Evolutionary conservation across 345 rosid genomes (phyloP).

Genomic region (Cardiospermum halicacabum): DNA sequence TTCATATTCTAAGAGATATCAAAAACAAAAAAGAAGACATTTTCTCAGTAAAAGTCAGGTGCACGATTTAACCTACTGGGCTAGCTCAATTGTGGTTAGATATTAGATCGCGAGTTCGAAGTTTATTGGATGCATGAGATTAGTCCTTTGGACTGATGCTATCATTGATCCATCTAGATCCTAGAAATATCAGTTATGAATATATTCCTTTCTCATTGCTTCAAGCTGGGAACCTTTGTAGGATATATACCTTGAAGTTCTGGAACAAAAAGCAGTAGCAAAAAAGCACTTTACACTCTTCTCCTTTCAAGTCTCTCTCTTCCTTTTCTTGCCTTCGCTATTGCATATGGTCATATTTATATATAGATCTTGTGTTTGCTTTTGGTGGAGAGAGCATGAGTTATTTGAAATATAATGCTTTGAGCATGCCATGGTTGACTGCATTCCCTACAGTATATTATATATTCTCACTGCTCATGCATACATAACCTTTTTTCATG

Average conservation of each 20-base stretch:
- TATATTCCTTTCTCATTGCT: not conserved
- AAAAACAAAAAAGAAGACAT: not conserved
- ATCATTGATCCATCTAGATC: no score
- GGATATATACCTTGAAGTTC: not conserved
- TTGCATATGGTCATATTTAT: not conserved
- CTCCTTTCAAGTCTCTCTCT: not conserved
- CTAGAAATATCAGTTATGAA: no score
- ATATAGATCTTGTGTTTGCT: conserved; percentile 9
- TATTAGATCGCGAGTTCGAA: no score
- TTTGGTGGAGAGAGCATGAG: not conserved
- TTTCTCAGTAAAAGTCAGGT: not conserved
- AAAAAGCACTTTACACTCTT: not conserved
- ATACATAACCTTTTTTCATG: no score
- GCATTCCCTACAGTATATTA: not conserved
- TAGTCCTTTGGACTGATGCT: no score
- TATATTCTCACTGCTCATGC: not conserved
- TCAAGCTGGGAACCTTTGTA: not conserved
- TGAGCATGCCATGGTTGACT: conserved; percentile 6
- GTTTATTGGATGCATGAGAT: no score
- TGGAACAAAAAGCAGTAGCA: not conserved
- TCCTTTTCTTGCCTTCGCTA: not conserved
- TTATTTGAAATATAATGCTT: not conserved
- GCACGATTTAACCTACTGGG: no score
- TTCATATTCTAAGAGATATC: not conserved
- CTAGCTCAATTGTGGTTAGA: no score